Evolutionary conservation across 768 basidiomycete species (phyloP), one percentile per base, ranked within the genome.

Genomic region (Mycena olivaceomarginata): DNA sequence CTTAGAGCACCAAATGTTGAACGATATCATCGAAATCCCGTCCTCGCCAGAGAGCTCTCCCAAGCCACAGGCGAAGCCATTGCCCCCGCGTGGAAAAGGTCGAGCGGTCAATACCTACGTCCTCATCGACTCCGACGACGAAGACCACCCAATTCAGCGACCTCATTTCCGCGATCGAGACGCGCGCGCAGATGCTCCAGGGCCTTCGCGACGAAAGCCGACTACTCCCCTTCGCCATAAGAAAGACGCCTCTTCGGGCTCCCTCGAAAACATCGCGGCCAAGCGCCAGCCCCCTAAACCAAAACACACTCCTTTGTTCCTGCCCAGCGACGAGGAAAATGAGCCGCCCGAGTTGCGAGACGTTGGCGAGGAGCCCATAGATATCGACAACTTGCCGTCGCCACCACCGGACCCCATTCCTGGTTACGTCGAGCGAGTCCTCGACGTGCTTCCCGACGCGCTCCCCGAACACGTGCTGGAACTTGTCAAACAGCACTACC

Each of bases 361-460:
- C 41, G 13, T 43, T 25, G 71, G 51, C 4, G 57, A 67, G 20
- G 60, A 69, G 6, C 72, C 25, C 8, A 76, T 69, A n/a, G 37
- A 48, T 2, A 67, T 45, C 1, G 67, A 77, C 48, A 57, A 73
- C n/a, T 16, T 77, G 18, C 67, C 76, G 18, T 43, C 77, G 2
- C 77, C 72, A 3, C 76, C 74, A 9, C 78, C 79, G 11, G 82
- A 83, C 37, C 82, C 83, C 39, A 39, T 80, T 69, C 71, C 86
- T 74, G 75, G 79, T 71, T 74, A 69, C 76, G 72, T 93, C 41
- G 88, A 90, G 1, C 91, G 88, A 56, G 87, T 95, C 41, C 85
- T 94, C 48, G 94, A 95, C 80, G 90, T 96, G 60, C 83, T 95
- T 15, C 95, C 95, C 0, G 94, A 95, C 79, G 93, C 95, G 31